Percentiles rank a stretch among this genome's conserved stretches.
phyloP scores from a whole-genome alignment of 345 rosid species.

The Noccaea bulbosa region DNA sequence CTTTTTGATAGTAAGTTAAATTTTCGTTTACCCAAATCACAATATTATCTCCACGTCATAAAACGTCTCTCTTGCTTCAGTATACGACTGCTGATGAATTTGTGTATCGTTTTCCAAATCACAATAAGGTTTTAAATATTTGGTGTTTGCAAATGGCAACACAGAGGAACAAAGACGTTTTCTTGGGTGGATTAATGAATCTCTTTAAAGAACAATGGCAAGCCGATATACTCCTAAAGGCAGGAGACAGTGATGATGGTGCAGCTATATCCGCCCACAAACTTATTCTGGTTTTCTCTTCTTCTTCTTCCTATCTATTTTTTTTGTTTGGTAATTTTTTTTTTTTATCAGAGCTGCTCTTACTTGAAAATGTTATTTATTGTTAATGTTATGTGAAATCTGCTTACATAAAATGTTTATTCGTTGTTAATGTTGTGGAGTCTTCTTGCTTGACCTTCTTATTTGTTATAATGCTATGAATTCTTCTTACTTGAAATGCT shows the following conservation, averaged over 20 bases:
- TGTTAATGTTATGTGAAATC: too few relatives aligned
- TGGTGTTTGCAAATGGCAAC: neutral
- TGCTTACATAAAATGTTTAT: too few relatives aligned
- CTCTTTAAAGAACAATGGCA: neutral
- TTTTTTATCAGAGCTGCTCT: too few relatives aligned
- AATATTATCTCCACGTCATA: too few relatives aligned
- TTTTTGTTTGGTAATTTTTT: too few relatives aligned
- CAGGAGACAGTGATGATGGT: neutral
- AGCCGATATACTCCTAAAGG: neutral
- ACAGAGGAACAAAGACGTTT: neutral
- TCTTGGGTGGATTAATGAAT: neutral
- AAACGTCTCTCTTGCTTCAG: too few relatives aligned
- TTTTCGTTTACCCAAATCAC: too few relatives aligned
- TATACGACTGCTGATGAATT: too few relatives aligned
- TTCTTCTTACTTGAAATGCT: neutral
- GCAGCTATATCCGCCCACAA: neutral
- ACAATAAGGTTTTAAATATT: neutral
- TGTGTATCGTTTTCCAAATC: neutral
- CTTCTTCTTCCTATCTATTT: neutral
- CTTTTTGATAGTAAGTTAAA: too few relatives aligned
- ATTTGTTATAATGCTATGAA: too few relatives aligned
- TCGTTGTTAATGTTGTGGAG: neutral
- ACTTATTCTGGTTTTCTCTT: constrained; percentile 4
- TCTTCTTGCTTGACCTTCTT: neutral
- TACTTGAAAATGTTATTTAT: too few relatives aligned